These are phyloP conservation scores for Mycena galopus DNA, from an alignment of 768 basidiomycete species.

Conservation along the genomic window DNA sequence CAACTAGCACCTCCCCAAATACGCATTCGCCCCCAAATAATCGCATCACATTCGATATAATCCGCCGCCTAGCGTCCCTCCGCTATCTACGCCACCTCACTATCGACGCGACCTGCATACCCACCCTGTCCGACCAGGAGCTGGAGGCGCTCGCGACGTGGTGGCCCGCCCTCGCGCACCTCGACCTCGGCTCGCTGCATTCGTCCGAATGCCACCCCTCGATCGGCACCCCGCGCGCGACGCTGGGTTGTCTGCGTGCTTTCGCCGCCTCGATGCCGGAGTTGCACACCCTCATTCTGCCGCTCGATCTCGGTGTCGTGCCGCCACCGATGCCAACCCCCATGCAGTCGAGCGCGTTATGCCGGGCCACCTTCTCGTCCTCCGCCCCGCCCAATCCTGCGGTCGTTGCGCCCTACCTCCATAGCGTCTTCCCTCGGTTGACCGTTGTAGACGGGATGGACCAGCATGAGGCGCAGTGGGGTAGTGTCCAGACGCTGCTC, in stretches of 20 bases:
- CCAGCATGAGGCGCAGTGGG: slow-evolving; percentile 49
- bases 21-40: slow-evolving; percentile 28
- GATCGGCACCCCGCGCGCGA: slow-evolving; percentile 39
- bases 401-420: slow-evolving; percentile 46
- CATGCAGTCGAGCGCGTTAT: slow-evolving; percentile 42
- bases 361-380: slow-evolving; percentile 51
- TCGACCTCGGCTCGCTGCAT: slow-evolving; percentile 54
- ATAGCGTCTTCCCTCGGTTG: slow-evolving; percentile 56
- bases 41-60: slow-evolving; percentile 46
- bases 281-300: slow-evolving; percentile 48
- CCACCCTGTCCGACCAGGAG: slow-evolving; percentile 53
- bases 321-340: neutral
- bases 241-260: slow-evolving; percentile 43
- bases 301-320: slow-evolving; percentile 40
- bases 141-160: slow-evolving; percentile 53
- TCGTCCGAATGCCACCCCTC: slow-evolving; percentile 41
- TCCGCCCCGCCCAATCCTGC: slow-evolving; percentile 45
- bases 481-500: slow-evolving; percentile 13
- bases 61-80: slow-evolving; percentile 52
- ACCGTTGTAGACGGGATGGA: slow-evolving; percentile 50
- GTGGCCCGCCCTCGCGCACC: slow-evolving; percentile 60
- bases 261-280: slow-evolving; percentile 44
- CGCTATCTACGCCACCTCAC: slow-evolving; percentile 50
- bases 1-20: slow-evolving; percentile 12
- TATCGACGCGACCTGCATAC: slow-evolving; percentile 56